Percentiles rank a stretch among this genome's conserved stretches.
These are phyloP conservation scores for Saxophila tyrrhenica DNA, from an alignment of 495 filamentous ascomycete species.

Conservation along the genomic window DNA sequence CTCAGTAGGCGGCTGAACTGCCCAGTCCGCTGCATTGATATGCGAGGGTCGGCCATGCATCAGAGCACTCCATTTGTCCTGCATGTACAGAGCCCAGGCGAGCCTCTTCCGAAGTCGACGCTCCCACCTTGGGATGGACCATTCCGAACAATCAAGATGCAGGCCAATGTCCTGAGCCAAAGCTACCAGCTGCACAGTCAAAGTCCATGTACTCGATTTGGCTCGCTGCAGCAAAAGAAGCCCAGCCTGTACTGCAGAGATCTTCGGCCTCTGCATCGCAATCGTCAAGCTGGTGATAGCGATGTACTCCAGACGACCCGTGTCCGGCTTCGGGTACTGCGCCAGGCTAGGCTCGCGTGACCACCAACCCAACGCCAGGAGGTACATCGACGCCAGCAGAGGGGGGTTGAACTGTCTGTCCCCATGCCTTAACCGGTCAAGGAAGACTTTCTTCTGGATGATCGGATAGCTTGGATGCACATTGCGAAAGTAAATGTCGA, in stretches of 20 bases:
- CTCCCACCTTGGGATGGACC: slow-evolving; percentile 84
- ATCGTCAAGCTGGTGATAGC: slow-evolving; percentile 61
- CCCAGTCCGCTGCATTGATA: slow-evolving; percentile 73
- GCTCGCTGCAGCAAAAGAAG: slow-evolving; percentile 80
- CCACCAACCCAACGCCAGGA: slow-evolving; percentile 85
- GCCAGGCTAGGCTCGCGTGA: slow-evolving; percentile 58
- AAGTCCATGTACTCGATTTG: slow-evolving; percentile 70
- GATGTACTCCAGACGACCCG: slow-evolving; percentile 62
- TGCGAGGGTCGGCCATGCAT: slow-evolving; percentile 77
- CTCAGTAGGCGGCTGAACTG: slow-evolving; percentile 53
- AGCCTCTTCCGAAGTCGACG: slow-evolving; percentile 69
- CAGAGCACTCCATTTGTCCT: slow-evolving; percentile 89
- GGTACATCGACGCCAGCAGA: slow-evolving; percentile 78
- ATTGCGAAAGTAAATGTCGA: slow-evolving; percentile 77
- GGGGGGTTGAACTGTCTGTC: slow-evolving; percentile 71
- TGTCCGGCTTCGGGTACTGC: slow-evolving; percentile 56
- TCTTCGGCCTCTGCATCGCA: slow-evolving; percentile 70
- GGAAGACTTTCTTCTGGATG: slow-evolving; percentile 74
- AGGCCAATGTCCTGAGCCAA: slow-evolving; percentile 74
- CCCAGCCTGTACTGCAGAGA: slow-evolving; percentile 90
- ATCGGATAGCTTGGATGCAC: slow-evolving; percentile 89
- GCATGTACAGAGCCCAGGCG: slow-evolving; percentile 85
- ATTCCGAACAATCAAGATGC: slow-evolving; percentile 75
- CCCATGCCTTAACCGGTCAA: slow-evolving; percentile 68
- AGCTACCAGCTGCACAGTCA: slow-evolving; percentile 76